Evolutionary conservation across 2,329 filamentous ascomycete genomes (phyloP).

Genomic region (Cytospora piceicola): DNA sequence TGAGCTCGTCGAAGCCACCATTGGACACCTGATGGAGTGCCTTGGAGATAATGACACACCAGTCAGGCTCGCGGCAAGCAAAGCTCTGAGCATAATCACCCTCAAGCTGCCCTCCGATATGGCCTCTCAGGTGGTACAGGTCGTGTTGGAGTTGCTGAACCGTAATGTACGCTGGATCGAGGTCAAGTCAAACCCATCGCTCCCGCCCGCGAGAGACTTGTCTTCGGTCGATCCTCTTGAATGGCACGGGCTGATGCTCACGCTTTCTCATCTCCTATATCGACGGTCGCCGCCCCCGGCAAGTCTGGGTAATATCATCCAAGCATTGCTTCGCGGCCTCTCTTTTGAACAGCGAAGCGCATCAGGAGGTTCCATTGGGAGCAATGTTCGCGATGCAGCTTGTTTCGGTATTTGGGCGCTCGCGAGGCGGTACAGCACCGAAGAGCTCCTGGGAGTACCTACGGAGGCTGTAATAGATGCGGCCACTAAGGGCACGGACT

Average conservation of each 20-base stretch:
- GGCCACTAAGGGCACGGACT: constrained; percentile 37
- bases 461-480: constrained; percentile 49
- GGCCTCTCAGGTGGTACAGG: constrained; percentile 85
- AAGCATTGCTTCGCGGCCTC: constrained; percentile 76
- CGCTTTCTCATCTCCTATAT: constrained; percentile 84
- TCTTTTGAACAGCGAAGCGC: constrained; percentile 87
- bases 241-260: constrained; percentile 93
- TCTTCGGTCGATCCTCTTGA: constrained; percentile 77
- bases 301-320: constrained; percentile 74
- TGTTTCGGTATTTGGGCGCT: constrained; percentile 97
- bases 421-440: constrained; percentile 81
- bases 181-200: constrained; percentile 40
- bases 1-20: constrained; percentile 74
- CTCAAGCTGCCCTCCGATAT: constrained; percentile 78
- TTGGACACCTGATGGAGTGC: constrained; percentile 78
- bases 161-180: constrained; percentile 60
- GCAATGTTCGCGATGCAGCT: constrained; percentile 91
- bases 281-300: constrained; percentile 75
- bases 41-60: constrained; percentile 89
- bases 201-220: constrained; percentile 59
- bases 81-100: constrained; percentile 85
- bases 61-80: constrained; percentile 87
- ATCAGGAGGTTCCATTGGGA: constrained; percentile 82
- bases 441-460: constrained; percentile 71
- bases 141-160: constrained; percentile 73